These are phyloP conservation scores for Endotrypanum monterogeii DNA, from an alignment of 208 protist species.

Conservation along the genomic window DNA sequence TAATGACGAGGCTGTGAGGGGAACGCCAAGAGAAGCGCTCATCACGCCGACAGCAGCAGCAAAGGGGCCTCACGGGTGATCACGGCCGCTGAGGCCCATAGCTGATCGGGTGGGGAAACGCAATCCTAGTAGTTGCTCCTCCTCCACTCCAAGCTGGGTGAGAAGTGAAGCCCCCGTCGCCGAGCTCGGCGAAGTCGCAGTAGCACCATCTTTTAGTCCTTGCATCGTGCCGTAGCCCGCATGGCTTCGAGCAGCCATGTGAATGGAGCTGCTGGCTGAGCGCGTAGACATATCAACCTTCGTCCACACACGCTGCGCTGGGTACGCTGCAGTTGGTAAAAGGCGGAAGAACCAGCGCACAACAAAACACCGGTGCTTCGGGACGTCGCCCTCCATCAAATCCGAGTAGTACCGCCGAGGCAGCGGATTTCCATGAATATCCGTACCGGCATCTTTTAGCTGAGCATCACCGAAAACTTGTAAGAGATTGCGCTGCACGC, in stretches of 20 bases:
- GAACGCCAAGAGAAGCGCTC: background rate
- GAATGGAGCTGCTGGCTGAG: slow-evolving; percentile 33
- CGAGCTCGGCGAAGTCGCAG: background rate
- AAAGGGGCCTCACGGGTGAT: background rate
- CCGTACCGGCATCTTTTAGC: slow-evolving; percentile 10
- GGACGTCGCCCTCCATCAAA: slow-evolving; percentile 58
- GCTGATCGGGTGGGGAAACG: slow-evolving; percentile 58
- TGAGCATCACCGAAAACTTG: slow-evolving; percentile 86
- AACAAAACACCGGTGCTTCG: slow-evolving; percentile 42
- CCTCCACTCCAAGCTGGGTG: slow-evolving; percentile 37
- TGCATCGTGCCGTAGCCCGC: slow-evolving; percentile 25
- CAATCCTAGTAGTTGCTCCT: slow-evolving; percentile 53
- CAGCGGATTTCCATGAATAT: slow-evolving; percentile 8
- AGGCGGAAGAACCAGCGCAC: slow-evolving; percentile 79
- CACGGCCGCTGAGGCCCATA: slow-evolving; percentile 23
- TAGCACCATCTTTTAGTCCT: slow-evolving; percentile 2
- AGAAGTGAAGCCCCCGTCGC: slow-evolving; percentile 24
- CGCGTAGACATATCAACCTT: slow-evolving; percentile 14
- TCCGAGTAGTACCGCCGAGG: slow-evolving; percentile 37
- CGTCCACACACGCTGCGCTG: slow-evolving; percentile 39
- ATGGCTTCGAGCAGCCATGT: slow-evolving; percentile 26
- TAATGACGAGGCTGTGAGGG: background rate
- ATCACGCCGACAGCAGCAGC: background rate
- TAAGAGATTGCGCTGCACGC: slow-evolving; percentile 72
- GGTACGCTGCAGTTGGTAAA: slow-evolving; percentile 68